Evolutionary conservation across 495 filamentous ascomycete genomes (phyloP).

Genomic region (Penicillium nucicola): DNA sequence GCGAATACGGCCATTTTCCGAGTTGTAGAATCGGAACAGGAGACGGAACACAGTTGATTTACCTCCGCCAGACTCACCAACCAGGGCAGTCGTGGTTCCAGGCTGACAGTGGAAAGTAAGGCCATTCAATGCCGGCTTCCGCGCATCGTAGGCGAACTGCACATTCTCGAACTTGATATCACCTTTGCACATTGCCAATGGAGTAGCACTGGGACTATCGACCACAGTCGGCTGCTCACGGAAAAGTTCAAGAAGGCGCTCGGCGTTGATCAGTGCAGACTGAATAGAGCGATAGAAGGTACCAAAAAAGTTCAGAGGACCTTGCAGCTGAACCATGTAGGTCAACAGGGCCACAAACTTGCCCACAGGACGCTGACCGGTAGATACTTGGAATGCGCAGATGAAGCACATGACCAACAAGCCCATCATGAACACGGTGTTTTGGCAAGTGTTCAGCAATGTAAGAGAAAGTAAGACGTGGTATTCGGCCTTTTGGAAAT

Average conservation of each 20-base stretch:
- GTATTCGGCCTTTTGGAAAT: constrained; percentile 84
- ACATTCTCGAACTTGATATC: constrained; percentile 84
- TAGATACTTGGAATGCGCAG: constrained; percentile 83
- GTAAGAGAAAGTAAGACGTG: constrained; percentile 84
- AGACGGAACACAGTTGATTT: constrained; percentile 97
- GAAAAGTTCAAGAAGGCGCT: constrained; percentile 92
- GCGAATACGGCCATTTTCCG: constrained; percentile 69
- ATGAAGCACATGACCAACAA: constrained; percentile 81
- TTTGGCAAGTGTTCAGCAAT: constrained; percentile 91
- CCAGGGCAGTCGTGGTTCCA: constrained; percentile 91
- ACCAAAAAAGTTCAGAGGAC: constrained; percentile 94
- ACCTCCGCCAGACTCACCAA: constrained; percentile 93
- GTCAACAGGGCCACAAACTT: constrained; percentile 78
- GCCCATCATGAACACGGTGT: constrained; percentile 88
- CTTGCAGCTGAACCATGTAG: constrained; percentile 91
- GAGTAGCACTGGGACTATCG: constrained; percentile 55
- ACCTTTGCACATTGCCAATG: constrained; percentile 65
- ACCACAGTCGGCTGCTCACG: constrained; percentile 90
- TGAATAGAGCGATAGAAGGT: constrained; percentile 97
- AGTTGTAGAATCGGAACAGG: constrained; percentile 93
- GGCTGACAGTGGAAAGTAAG: constrained; percentile 78
- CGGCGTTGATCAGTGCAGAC: constrained; percentile 93
- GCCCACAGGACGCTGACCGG: constrained; percentile 65
- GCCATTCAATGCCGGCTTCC: constrained; percentile 80
- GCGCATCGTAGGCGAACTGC: constrained; percentile 83